Evolutionary conservation across 2,329 filamentous ascomycete species (phyloP).

Genomic region (Sclerotinia glacialis): DNA sequence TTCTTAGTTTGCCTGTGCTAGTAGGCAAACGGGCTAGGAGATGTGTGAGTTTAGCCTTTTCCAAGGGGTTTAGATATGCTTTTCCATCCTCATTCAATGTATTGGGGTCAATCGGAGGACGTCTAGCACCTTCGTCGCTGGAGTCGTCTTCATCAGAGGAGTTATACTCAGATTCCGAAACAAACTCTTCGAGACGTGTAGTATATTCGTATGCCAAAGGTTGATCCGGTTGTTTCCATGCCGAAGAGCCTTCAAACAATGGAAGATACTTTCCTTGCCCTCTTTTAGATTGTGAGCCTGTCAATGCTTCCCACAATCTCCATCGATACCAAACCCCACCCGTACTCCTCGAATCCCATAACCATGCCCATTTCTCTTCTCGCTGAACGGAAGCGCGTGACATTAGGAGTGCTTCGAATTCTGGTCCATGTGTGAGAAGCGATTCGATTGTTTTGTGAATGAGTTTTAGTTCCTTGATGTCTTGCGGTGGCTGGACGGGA

Average conservation of each 20-base stretch:
- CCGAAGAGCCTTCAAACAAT: slow-evolving; percentile 72
- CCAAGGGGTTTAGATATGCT: slow-evolving; percentile 72
- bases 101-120: slow-evolving; percentile 43
- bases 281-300: slow-evolving; percentile 52
- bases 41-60: slow-evolving; percentile 80
- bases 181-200: slow-evolving; percentile 72
- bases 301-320: slow-evolving; percentile 84
- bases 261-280: slow-evolving; percentile 55
- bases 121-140: slow-evolving; percentile 46
- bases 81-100: slow-evolving; percentile 37
- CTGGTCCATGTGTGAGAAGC: slow-evolving; percentile 74
- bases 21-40: slow-evolving; percentile 80
- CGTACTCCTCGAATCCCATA: slow-evolving; percentile 79
- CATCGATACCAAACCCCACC: slow-evolving; percentile 91
- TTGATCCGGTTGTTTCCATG: slow-evolving; percentile 74
- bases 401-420: slow-evolving; percentile 93
- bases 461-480: slow-evolving; percentile 74
- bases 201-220: slow-evolving; percentile 77
- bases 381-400: slow-evolving; percentile 75
- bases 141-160: slow-evolving; percentile 81
- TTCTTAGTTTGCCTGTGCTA: slow-evolving; percentile 68
- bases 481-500: slow-evolving; percentile 70
- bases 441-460: slow-evolving; percentile 87
- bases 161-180: slow-evolving; percentile 81
- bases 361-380: slow-evolving; percentile 89